These are phyloP conservation scores for Polytrichum formosum DNA, from an alignment of 225 moss, liverwort and hornwort genomes.

Conservation along the genomic window DNA sequence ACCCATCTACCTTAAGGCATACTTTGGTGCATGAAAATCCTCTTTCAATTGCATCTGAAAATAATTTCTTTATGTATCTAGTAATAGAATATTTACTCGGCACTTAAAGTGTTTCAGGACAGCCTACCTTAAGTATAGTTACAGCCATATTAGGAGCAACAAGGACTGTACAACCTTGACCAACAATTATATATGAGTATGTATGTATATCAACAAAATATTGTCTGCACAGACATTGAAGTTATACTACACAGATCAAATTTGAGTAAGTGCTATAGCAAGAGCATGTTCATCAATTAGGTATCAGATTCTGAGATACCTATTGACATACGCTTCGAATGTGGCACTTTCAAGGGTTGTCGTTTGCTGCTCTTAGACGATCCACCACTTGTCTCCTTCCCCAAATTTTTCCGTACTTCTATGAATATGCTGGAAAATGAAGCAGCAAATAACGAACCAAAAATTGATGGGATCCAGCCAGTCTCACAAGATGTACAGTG, in stretches of 20 bases:
- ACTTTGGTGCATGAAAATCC: too few species aligned
- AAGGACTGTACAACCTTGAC: neutral
- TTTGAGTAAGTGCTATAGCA: neutral
- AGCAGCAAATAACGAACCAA: too few species aligned
- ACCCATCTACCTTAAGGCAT: too few species aligned
- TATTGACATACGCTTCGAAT: constrained; percentile 90
- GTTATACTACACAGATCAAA: neutral
- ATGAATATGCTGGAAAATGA: neutral
- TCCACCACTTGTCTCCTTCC: constrained; percentile 99
- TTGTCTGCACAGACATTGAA: too few species aligned
- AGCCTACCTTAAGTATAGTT: too few species aligned
- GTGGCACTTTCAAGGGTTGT: constrained; percentile 75
- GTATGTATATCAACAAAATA: neutral
- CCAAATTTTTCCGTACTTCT: constrained; percentile 84
- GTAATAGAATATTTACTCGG: too few species aligned
- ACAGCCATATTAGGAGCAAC: too few species aligned
- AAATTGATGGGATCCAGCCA: too few species aligned
- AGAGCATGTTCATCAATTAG: neutral
- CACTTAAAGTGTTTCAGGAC: too few species aligned
- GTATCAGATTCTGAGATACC: constrained; percentile 14
- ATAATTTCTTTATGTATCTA: too few species aligned
- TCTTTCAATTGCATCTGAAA: too few species aligned
- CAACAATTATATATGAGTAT: neutral
- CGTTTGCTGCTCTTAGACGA: constrained; percentile 73
- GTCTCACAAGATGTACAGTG: too few species aligned